A percentile compares a stretch with the other conserved stretches of the same genome.
These are phyloP conservation scores for Dendrobium huoshanense DNA, from an alignment of 106 monocot genomes.

Conservation along the genomic window DNA sequence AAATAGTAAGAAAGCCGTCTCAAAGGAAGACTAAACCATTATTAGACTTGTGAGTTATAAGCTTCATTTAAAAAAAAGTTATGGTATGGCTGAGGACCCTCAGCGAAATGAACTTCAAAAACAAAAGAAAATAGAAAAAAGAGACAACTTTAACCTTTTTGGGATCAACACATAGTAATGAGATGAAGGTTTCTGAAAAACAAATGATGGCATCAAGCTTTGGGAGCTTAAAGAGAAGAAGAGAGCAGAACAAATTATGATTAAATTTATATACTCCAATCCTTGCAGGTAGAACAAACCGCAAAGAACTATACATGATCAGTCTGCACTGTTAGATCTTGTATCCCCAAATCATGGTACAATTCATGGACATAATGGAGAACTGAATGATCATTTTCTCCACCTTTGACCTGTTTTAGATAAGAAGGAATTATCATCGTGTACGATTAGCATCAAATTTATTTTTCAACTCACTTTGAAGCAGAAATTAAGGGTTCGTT, in stretches of 20 bases:
- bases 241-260: neutral
- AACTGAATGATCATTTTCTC: constrained; percentile 33
- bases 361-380: constrained; percentile 48
- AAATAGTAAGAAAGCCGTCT: no score
- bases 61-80: no score
- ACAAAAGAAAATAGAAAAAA: no score
- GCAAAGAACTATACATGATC: constrained; percentile 15
- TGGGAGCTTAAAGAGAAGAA: neutral
- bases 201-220: no score
- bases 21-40: no score
- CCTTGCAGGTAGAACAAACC: neutral
- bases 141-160: no score
- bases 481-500: neutral
- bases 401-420: constrained; percentile 39
- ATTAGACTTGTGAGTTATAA: no score
- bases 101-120: no score
- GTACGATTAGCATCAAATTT: neutral
- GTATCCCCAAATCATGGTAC: constrained; percentile 65
- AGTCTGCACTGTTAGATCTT: constrained; percentile 61
- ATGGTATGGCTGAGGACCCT: no score
- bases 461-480: neutral
- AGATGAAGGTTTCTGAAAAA: no score
- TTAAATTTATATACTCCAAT: neutral
- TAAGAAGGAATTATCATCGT: neutral
- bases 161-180: no score